Percentiles rank a stretch among this genome's conserved stretches.
Evolutionary conservation across 192 early-diverging fungal species (phyloP).

Genomic region (Coemansia sp.): DNA sequence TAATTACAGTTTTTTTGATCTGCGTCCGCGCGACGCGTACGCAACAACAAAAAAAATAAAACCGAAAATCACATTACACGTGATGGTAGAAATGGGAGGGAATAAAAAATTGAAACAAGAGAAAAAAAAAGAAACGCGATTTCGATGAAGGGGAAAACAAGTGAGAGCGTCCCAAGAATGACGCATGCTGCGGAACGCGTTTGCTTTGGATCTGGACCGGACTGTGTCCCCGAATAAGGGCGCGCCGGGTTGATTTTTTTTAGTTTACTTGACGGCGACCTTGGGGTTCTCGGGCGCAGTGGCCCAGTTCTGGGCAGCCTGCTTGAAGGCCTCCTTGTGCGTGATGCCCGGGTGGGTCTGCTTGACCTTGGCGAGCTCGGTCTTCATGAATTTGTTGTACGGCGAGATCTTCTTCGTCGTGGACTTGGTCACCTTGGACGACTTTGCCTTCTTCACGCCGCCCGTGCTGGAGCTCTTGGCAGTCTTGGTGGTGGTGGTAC

Average conservation of each 20-base stretch:
- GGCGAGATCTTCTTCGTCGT: constrained; percentile 55
- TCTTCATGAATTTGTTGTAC: constrained; percentile 72
- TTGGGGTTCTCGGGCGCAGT: constrained; percentile 62
- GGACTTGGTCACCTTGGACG: constrained; percentile 13
- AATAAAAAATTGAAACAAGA: not conserved
- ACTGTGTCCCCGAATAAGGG: too few species aligned
- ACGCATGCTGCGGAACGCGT: too few species aligned
- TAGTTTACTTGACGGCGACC: constrained; percentile 26
- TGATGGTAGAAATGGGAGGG: too few species aligned
- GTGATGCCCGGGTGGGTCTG: constrained; percentile 52
- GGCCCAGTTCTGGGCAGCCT: constrained; percentile 60
- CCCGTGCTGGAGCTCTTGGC: constrained; percentile 2
- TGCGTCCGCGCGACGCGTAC: too few species aligned
- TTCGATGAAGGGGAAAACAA: not conserved
- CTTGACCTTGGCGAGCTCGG: constrained; percentile 66
- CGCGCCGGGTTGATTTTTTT: not conserved
- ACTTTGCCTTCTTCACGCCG: constrained; percentile 6
- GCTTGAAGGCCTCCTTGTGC: constrained; percentile 69
- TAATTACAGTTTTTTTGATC: too few species aligned
- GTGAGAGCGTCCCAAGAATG: not conserved
- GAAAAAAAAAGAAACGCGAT: constrained; percentile 3
- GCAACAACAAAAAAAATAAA: not conserved
- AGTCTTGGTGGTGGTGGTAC: constrained; percentile 14
- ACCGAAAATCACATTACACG: constrained; percentile 8
- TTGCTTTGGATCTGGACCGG: not conserved